Conservation (phyloP, 1,284 basidiomycete species). For the Fomitopsis schrenkii region DNA sequence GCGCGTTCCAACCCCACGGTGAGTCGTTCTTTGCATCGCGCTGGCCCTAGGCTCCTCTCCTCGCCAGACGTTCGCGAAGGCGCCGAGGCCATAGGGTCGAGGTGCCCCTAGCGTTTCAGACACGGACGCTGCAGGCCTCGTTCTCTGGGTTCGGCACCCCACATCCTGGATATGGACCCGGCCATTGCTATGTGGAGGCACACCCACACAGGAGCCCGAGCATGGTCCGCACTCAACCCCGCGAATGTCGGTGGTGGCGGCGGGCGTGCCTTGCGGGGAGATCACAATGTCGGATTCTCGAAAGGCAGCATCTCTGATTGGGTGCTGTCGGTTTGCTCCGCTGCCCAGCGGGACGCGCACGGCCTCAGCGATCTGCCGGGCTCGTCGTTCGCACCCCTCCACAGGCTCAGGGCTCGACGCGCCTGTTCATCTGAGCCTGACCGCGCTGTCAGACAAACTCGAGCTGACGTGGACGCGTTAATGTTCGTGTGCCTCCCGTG, state of each 20-base stretch:
- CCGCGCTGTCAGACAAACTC: not conserved
- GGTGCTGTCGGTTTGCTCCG: not conserved
- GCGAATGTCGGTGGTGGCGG: not conserved
- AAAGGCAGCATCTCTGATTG: not conserved
- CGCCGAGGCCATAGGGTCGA: not conserved
- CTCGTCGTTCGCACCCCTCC: not conserved
- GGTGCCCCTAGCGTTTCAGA: not conserved
- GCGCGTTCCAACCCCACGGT: not conserved
- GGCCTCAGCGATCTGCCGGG: not conserved
- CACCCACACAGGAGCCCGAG: too few species aligned
- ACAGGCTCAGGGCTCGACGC: not conserved
- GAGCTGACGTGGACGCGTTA: not conserved
- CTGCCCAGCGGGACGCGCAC: not conserved
- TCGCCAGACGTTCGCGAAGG: not conserved
- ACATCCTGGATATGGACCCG: not conserved
- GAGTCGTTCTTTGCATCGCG: not conserved
- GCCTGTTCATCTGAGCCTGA: not conserved
- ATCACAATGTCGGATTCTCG: not conserved
- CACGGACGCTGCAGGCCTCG: not conserved
- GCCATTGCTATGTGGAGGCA: not conserved
- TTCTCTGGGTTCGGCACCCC: not conserved
- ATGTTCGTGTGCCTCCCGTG: not conserved
- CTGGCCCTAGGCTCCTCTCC: not conserved
- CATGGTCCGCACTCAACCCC: too few species aligned
- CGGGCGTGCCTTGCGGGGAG: not conserved